Conservation (phyloP, 768 basidiomycete genomes). For the Grammothele lineata region DNA sequence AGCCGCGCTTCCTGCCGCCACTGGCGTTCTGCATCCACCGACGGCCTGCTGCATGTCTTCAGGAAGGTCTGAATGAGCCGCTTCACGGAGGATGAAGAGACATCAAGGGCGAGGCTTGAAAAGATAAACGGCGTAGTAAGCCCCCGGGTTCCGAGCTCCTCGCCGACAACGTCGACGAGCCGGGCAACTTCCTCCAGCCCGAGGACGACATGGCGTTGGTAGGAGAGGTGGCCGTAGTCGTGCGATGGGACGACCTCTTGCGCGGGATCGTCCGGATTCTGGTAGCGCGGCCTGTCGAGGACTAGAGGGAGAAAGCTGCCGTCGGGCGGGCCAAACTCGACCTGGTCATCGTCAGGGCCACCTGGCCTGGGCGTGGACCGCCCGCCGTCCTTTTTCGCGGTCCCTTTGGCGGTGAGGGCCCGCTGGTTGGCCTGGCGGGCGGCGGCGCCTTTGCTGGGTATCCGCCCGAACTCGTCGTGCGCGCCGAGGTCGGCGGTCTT, state of each 20-base stretch:
- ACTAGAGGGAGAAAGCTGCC: conserved; percentile 32
- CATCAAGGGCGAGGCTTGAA: conserved; percentile 82
- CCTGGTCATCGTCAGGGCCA: conserved; percentile 32
- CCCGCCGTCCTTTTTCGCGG: conserved; percentile 14
- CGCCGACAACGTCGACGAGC: conserved; percentile 65
- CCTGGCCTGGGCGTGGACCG: conserved; percentile 26
- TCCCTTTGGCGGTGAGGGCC: conserved; percentile 15
- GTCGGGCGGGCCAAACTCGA: conserved; percentile 28
- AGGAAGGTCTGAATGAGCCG: conserved; percentile 80
- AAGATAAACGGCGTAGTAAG: conserved; percentile 91
- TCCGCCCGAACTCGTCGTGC: conserved; percentile 66
- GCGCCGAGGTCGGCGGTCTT: conserved; percentile 22
- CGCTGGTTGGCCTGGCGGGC: conserved; percentile 28
- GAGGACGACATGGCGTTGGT: conserved; percentile 68
- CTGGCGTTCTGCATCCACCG: conserved; percentile 41
- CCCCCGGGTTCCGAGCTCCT: conserved; percentile 66
- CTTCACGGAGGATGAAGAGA: conserved; percentile 69
- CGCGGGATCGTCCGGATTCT: conserved; percentile 16
- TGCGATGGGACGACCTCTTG: conserved; percentile 26
- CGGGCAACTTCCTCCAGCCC: conserved; percentile 70
- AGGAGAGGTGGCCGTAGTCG: conserved; percentile 73
- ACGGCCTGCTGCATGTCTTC: conserved; percentile 43
- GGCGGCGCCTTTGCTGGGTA: conserved; percentile 44
- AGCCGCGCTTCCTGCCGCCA: conserved; percentile 83
- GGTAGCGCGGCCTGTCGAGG: conserved; percentile 29